Percentiles rank a stretch among this genome's conserved stretches.
Evolutionary conservation across 2,329 filamentous ascomycete species (phyloP).

Genomic region (Sporothrix pallida): DNA sequence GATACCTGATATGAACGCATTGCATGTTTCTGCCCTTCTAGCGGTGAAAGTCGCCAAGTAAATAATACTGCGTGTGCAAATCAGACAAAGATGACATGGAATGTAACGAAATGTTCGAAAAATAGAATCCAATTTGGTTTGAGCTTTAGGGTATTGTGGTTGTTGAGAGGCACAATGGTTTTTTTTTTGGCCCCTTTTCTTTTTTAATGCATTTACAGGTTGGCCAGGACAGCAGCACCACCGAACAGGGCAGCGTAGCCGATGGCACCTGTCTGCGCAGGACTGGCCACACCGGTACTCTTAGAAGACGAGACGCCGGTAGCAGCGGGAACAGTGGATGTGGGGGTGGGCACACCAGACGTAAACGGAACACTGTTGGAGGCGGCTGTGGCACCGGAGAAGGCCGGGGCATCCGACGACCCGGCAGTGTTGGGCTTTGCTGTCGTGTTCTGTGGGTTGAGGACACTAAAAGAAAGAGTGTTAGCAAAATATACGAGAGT

Average conservation of each 20-base stretch:
- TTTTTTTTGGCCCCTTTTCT: neutral
- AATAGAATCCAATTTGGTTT: too few relatives aligned
- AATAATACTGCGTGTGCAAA: neutral
- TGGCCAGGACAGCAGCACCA: constrained; percentile 16
- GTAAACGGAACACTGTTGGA: constrained; percentile 17
- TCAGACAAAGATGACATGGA: too few relatives aligned
- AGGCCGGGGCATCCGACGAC: constrained; percentile 6
- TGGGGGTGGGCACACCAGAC: constrained; percentile 22
- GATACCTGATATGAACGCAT: neutral
- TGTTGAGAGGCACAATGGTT: neutral
- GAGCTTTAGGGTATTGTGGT: too few relatives aligned
- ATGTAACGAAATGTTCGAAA: too few relatives aligned
- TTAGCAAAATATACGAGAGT: neutral
- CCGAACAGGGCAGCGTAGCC: constrained; percentile 15
- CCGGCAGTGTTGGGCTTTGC: constrained; percentile 18
- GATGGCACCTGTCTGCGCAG: constrained; percentile 10
- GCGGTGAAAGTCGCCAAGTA: neutral
- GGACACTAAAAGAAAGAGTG: neutral
- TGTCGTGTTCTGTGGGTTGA: constrained; percentile 24
- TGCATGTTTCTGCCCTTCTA: neutral
- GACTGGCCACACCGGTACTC: neutral
- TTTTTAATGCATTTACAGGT: neutral
- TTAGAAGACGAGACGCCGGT: constrained; percentile 14
- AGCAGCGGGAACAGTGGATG: constrained; percentile 11
- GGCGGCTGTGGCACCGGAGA: constrained; percentile 16